Base-by-base conservation (phyloP, 176 grass and related monocot species). In the Raddia guianensis region DNA sequence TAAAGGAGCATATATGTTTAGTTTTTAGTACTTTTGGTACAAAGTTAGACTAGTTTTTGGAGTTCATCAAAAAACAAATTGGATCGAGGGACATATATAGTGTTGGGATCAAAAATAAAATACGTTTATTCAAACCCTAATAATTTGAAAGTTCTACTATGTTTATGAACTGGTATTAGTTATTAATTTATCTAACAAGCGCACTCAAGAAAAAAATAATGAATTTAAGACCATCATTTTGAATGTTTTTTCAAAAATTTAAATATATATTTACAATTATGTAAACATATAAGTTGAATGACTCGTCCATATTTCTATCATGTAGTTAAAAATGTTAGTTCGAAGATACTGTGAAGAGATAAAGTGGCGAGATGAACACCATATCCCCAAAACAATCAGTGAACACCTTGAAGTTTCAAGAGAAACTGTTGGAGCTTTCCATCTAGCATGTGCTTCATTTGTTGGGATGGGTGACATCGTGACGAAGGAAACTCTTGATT, bases 321-420 rank as follows among this genome's bases (percentile, higher is more conserved):
- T 59, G 63, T 42, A 84, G 82, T 15, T 84, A 11, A 84, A 84
- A 50, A 10, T 21, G 11, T 68, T 68, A 14, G 51, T 84, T 32
- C 42, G 5, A 13, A 63, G 3, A 84, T 3, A 9, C 20, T 67
- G 9, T 49, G 5, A 83, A 3, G 81, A 83, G 51, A 35, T 83
- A 68, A 83, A 66, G 57, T 83, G 81, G 72, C 72, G 72, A 8
- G 51, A 86, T 56, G 68, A 73, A 49, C 21, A 57, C 7, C 66
- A 58, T 37, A 2, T 73, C 14, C 84, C 84, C 4, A 21, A 83
- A 80, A 86, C 84, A 57, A 48, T 86, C 3, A 21, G 21, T 0
- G 84, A 86, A 66, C 84, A 86, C 19, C 52, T 86, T 11, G 51
- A 86, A 66, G 4, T 73, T 20, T 86, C 84, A 42, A 37, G 49